Evolutionary conservation across 495 filamentous ascomycete species (phyloP).

Genomic region (Rusavskia elegans): DNA sequence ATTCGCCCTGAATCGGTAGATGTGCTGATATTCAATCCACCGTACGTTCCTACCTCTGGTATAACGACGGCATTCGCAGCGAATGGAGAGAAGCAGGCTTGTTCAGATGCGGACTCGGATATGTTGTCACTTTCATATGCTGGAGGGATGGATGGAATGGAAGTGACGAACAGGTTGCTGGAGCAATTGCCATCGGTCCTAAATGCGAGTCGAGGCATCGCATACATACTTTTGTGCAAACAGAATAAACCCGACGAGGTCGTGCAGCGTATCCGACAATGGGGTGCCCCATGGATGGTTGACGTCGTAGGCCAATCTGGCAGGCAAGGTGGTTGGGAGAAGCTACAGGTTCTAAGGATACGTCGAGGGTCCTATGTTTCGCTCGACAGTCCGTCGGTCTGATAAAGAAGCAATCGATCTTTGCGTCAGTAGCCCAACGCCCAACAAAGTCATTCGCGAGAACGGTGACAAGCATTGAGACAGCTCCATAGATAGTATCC

Average conservation of each 20-base stretch:
- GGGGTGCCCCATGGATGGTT: conserved; percentile 47
- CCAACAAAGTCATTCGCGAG: no score
- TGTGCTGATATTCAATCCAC: conserved; percentile 88
- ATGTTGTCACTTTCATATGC: conserved; percentile 78
- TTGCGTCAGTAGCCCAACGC: no score
- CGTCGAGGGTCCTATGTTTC: conserved; percentile 12
- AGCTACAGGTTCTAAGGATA: conserved; percentile 64
- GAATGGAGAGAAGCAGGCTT: neutral
- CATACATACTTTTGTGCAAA: conserved; percentile 77
- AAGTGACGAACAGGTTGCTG: conserved; percentile 67
- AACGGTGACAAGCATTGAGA: no score
- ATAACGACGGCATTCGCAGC: conserved; percentile 30
- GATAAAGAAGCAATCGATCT: no score
- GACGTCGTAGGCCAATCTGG: conserved; percentile 76
- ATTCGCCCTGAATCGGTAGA: conserved; percentile 47
- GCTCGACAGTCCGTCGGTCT: no score
- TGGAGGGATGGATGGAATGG: conserved; percentile 83
- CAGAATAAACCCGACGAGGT: conserved; percentile 52
- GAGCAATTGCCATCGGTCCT: conserved; percentile 46
- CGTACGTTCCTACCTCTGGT: conserved; percentile 78
- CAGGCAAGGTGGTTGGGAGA: conserved; percentile 83
- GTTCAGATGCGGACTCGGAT: conserved; percentile 52
- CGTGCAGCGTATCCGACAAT: conserved; percentile 31
- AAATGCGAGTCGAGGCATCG: conserved; percentile 48
- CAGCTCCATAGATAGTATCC: no score